Evolutionary conservation across 176 grass and related monocot species (phyloP).

Genomic region (Eleusine coracana): DNA sequence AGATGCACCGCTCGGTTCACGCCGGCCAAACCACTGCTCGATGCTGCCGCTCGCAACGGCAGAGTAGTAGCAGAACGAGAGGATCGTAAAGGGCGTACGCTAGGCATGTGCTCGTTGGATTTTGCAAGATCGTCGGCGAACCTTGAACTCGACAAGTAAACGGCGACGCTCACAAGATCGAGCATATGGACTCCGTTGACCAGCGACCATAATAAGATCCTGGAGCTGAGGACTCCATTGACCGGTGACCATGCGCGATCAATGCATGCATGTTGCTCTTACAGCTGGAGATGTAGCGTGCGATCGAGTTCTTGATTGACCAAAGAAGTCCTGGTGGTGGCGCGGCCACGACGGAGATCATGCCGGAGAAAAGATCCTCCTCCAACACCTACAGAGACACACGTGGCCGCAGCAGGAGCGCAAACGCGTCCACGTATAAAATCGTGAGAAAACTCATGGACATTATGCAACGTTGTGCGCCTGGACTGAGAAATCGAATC

Average conservation of each 20-base stretch:
- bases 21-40: constrained; percentile 31
- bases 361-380: background rate
- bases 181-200: background rate
- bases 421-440: background rate
- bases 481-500: background rate
- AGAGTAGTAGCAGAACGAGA: background rate
- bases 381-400: background rate
- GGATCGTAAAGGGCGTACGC: background rate
- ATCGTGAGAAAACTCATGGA: background rate
- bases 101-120: constrained; percentile 1
- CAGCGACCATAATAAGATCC: too few species aligned
- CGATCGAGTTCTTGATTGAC: constrained; percentile 2
- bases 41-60: background rate
- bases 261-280: background rate
- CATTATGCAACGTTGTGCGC: background rate
- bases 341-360: background rate
- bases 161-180: constrained; percentile 3
- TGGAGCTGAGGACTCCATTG: background rate
- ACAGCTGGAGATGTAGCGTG: constrained; percentile 10
- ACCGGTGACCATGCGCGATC: background rate
- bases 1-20: background rate
- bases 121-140: constrained; percentile 4
- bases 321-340: background rate
- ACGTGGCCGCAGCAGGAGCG: background rate
- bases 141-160: background rate